These are phyloP conservation scores for Ormosia semicastrata DNA, from an alignment of 306 rosid genomes.

Conservation along the genomic window DNA sequence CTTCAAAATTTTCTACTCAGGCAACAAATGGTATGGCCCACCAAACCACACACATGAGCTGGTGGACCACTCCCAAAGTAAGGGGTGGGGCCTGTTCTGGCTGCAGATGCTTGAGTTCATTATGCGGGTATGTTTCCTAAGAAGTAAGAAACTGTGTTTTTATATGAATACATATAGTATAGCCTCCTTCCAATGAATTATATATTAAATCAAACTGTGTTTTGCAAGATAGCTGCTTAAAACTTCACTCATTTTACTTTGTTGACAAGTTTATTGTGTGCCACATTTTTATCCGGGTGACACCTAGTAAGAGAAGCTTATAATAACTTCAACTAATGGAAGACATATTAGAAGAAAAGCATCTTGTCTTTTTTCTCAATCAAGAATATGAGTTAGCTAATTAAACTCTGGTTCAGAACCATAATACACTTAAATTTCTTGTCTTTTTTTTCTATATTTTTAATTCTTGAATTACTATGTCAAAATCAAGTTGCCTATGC, in stretches of 20 bases:
- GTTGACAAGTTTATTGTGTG: conserved; percentile 13
- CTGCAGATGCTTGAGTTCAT: conserved; percentile 59
- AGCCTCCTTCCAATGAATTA: conserved; percentile 8
- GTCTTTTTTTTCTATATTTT: background rate
- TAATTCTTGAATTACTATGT: background rate
- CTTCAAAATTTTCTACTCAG: conserved; percentile 10
- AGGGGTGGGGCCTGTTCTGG: conserved; percentile 48
- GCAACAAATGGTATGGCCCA: conserved; percentile 47
- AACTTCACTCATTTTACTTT: conserved; percentile 25
- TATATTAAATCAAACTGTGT: conserved; percentile 4
- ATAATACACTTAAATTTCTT: background rate
- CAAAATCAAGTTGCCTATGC: background rate
- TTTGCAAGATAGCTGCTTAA: conserved; percentile 11
- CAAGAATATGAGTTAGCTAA: background rate
- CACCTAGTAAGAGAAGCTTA: conserved; percentile 3
- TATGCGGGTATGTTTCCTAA: conserved; percentile 35
- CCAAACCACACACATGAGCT: conserved; percentile 43
- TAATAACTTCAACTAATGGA: conserved; percentile 14
- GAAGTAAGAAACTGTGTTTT: conserved; percentile 23
- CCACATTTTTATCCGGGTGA: background rate
- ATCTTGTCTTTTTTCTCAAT: background rate
- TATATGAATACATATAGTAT: background rate
- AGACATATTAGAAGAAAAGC: background rate
- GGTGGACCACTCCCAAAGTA: conserved; percentile 65
- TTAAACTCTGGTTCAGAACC: background rate